phyloP scores from a whole-genome alignment of 2,329 filamentous ascomycete genomes.

The Aureobasidium mangrovei region DNA sequence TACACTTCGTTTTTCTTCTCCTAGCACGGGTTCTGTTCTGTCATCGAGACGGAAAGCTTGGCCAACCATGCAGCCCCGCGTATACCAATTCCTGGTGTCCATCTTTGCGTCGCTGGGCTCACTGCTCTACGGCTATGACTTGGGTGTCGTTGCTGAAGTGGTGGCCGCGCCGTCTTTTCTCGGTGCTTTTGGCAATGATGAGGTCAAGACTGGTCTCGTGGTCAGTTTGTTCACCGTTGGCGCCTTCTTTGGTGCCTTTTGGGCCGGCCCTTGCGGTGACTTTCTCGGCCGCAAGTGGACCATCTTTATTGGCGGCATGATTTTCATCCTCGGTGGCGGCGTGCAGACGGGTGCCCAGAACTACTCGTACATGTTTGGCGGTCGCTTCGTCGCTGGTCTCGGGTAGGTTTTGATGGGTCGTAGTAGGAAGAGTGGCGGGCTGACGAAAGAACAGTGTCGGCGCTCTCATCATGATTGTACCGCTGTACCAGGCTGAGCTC shows the following conservation, averaged over 20 bases:
- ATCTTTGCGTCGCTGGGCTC: slow-evolving; percentile 31
- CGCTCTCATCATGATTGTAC: slow-evolving; percentile 56
- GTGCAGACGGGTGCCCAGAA: slow-evolving; percentile 20
- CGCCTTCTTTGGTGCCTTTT: slow-evolving; percentile 20
- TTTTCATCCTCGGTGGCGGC: slow-evolving; percentile 21
- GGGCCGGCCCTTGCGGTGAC: slow-evolving; percentile 56
- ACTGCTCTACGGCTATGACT: slow-evolving; percentile 24
- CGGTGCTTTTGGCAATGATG: slow-evolving; percentile 15
- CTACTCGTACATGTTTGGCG: slow-evolving; percentile 20
- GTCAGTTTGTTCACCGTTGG: slow-evolving; percentile 21
- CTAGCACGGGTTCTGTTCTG: neutral
- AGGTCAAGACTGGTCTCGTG: slow-evolving; percentile 18
- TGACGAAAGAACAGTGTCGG: slow-evolving; percentile 13
- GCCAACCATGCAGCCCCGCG: slow-evolving; percentile 17
- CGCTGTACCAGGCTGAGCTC: slow-evolving; percentile 78
- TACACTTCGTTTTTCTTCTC: neutral
- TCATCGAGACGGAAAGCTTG: neutral
- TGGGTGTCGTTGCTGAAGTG: slow-evolving; percentile 23
- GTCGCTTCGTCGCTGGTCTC: slow-evolving; percentile 20
- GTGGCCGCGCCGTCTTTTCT: slow-evolving; percentile 20
- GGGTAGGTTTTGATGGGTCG: neutral
- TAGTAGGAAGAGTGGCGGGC: no score
- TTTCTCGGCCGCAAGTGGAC: slow-evolving; percentile 61
- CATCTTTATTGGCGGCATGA: slow-evolving; percentile 54
- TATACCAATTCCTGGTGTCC: slow-evolving; percentile 27